phyloP scores from a whole-genome alignment of 352 stramenopile genomes.

The Lagenidium sp. region DNA sequence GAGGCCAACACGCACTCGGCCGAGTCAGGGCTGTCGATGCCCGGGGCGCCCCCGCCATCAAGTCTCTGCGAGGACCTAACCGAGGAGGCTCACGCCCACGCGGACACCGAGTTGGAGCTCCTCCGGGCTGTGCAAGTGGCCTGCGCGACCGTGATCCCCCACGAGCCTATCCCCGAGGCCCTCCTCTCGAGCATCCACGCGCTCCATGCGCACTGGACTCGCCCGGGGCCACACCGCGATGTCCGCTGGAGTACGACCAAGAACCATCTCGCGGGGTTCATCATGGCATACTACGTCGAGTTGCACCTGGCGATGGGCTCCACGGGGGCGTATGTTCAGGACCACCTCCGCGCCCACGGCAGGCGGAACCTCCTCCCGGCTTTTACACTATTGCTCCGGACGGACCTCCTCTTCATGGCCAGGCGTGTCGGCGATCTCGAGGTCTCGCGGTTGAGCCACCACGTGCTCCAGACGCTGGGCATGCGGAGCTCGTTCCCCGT shows the following conservation, averaged over 20 bases:
- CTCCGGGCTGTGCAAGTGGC: slow-evolving; percentile 16
- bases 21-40: too few relatives aligned
- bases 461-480: slow-evolving; percentile 36
- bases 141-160: slow-evolving; percentile 23
- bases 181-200: slow-evolving; percentile 25
- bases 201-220: slow-evolving; percentile 19
- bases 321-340: background rate
- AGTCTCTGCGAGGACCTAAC: too few relatives aligned
- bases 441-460: slow-evolving; percentile 26
- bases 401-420: slow-evolving; percentile 28
- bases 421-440: slow-evolving; percentile 27
- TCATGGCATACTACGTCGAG: slow-evolving; percentile 14
- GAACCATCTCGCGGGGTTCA: background rate
- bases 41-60: too few relatives aligned
- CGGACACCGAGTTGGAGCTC: slow-evolving; percentile 29
- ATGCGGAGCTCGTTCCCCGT: slow-evolving; percentile 22
- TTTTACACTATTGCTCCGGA: slow-evolving; percentile 22
- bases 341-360: background rate
- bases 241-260: slow-evolving; percentile 9
- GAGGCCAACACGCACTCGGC: slow-evolving; percentile 10
- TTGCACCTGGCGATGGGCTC: slow-evolving; percentile 5
- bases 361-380: slow-evolving; percentile 15
- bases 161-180: slow-evolving; percentile 28
- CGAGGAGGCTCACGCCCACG: too few relatives aligned
- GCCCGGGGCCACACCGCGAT: background rate